These are phyloP conservation scores for Amesomyces nigricolor DNA, from an alignment of 2,329 filamentous ascomycete genomes.

Conservation along the genomic window DNA sequence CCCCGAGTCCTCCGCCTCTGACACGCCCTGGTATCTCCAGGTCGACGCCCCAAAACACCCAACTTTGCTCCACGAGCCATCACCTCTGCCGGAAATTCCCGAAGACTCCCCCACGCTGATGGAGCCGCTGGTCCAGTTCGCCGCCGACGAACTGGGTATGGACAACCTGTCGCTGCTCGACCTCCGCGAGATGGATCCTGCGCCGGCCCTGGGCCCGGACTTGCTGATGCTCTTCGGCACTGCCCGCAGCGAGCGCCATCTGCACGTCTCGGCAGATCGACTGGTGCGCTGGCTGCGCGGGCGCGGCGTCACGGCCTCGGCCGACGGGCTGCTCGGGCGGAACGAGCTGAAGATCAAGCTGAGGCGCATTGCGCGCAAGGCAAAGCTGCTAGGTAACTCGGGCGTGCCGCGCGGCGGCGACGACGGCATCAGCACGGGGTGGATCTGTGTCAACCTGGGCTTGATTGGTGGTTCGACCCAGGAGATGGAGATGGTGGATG, in stretches of 20 bases:
- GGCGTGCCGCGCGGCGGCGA: conserved; percentile 61
- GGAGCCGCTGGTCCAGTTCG: conserved; percentile 65
- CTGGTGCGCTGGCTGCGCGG: conserved; percentile 79
- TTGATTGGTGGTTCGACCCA: conserved; percentile 53
- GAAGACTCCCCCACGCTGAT: conserved; percentile 66
- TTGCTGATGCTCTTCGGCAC: conserved; percentile 91
- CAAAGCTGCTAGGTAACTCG: conserved; percentile 70
- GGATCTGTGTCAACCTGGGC: conserved; percentile 91
- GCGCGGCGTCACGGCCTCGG: conserved; percentile 67
- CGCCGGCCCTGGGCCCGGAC: conserved; percentile 79
- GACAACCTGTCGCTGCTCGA: conserved; percentile 78
- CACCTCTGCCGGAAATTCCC: conserved; percentile 52
- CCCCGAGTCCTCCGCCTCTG: conserved; percentile 14
- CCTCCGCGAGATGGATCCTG: conserved; percentile 75
- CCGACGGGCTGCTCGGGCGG: conserved; percentile 82
- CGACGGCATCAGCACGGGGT: conserved; percentile 86
- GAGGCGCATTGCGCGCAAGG: conserved; percentile 70
- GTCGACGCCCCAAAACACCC: conserved; percentile 55
- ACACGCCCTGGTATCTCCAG: conserved; percentile 73
- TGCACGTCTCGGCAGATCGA: conserved; percentile 87
- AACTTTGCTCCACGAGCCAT: conserved; percentile 41
- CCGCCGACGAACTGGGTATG: conserved; percentile 79
- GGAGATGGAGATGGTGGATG: conserved; percentile 42
- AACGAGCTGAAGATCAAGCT: conserved; percentile 89
- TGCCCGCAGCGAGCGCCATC: conserved; percentile 84